Evolutionary conservation across 768 basidiomycete species (phyloP), one percentile per base, ranked within the genome.

Genomic region (Mrakia hoshinonis): DNA sequence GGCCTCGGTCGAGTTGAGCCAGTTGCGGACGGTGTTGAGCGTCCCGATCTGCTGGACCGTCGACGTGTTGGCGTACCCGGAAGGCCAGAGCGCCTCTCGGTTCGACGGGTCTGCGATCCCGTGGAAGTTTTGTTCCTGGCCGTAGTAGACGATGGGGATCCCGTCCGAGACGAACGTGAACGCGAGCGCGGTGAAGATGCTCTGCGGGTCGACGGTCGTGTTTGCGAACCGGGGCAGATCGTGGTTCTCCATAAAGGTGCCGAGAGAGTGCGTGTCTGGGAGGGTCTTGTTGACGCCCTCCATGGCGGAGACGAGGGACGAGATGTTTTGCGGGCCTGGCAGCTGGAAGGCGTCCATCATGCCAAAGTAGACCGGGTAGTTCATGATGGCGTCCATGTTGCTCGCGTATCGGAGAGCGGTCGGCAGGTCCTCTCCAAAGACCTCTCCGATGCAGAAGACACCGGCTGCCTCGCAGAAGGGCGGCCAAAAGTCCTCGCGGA

Each of bases 371-470:
- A 88, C 80, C 3, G 89, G 89, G 77, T 67, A 73, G 58, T 73
- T 73, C 66, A 68, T 67, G 52, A 73, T 68, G 34, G 31, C 58
- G 22, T 73, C 72, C 72, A 73, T 73, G 9, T 61, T 52, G 61
- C 36, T 24, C 24, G 64, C 72, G 51, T 73, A 73, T 26, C 72
- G 72, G 18, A 48, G 31, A 29, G 46, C 54, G n/a, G 70, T 71
- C 70, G 52, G 52, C 51, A 71, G 29, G 46, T 71, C 70, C 46
- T 67, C 76, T 43, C 78, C 75, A 20, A 79, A 72, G 54, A 93
- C 88, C 80, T 92, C 91, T 49, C 92, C 92, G 67, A 92, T 87
- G 76, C 89, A 92, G 80, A 89, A 92, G 12, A 92, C 88, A 15
- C 87, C 89, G 0, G 90, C 89, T n/a, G 85, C 85, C 55, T 79